These are phyloP conservation scores for Talaromyces sp. DNA, from an alignment of 2,329 filamentous ascomycete genomes.

Conservation along the genomic window DNA sequence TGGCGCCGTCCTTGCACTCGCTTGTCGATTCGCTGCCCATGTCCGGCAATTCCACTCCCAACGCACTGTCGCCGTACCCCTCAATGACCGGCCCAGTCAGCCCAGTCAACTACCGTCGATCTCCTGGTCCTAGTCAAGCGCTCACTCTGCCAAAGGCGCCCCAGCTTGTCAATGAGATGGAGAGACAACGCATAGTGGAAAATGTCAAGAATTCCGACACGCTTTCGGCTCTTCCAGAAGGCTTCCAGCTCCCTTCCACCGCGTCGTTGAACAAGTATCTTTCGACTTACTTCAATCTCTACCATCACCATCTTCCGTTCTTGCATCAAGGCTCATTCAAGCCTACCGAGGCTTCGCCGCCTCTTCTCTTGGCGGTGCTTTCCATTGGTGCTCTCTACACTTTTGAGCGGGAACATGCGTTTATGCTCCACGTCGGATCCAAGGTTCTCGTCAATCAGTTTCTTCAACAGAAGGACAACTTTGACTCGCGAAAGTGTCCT, in stretches of 20 bases:
- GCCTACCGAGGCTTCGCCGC: constrained; percentile 72
- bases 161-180: constrained; percentile 77
- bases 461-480: constrained; percentile 96
- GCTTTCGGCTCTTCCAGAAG: constrained; percentile 78
- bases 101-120: constrained; percentile 65
- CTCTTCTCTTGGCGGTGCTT: constrained; percentile 80
- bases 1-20: constrained; percentile 65
- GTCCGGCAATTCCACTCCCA: constrained; percentile 65
- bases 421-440: constrained; percentile 94
- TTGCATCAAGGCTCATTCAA: constrained; percentile 88
- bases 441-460: constrained; percentile 98
- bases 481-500: constrained; percentile 94
- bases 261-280: constrained; percentile 84
- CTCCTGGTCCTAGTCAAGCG: constrained; percentile 64
- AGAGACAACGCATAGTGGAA: constrained; percentile 78
- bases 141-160: constrained; percentile 67
- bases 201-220: constrained; percentile 78
- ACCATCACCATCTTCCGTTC: constrained; percentile 95
- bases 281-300: constrained; percentile 92
- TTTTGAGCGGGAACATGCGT: constrained; percentile 94
- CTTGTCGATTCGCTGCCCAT: constrained; percentile 68
- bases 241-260: constrained; percentile 80
- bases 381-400: constrained; percentile 96
- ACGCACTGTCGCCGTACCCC: constrained; percentile 68
- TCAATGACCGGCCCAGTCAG: constrained; percentile 65